Evolutionary conservation across 2,329 filamentous ascomycete species (phyloP).

Genomic region (Rutstroemia sydowiana): DNA sequence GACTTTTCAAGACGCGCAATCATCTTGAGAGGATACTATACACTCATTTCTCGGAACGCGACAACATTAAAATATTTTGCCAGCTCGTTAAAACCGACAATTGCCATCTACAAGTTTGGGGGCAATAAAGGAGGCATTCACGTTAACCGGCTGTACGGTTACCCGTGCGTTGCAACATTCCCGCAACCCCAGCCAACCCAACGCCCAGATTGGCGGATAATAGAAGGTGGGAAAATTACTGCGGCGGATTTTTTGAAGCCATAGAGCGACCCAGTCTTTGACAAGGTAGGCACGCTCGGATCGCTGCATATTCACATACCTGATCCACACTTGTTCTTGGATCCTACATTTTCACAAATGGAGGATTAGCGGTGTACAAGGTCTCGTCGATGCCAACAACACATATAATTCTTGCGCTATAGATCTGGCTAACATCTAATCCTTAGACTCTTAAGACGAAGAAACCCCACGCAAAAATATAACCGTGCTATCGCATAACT

Average conservation of each 20-base stretch:
- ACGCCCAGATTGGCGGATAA: conserved; percentile 26
- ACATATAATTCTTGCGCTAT: conserved; percentile 5
- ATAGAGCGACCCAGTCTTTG: conserved; percentile 4
- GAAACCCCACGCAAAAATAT: background rate
- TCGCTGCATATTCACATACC: conserved; percentile 22
- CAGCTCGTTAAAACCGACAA: background rate
- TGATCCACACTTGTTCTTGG: conserved; percentile 8
- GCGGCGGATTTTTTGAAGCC: conserved; percentile 1
- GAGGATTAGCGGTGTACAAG: conserved; percentile 25
- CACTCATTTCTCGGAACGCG: background rate
- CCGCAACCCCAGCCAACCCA: conserved; percentile 16
- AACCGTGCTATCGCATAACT: background rate
- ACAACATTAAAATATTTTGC: background rate
- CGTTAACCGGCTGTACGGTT: conserved; percentile 22
- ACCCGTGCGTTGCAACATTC: conserved; percentile 25
- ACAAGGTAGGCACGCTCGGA: conserved; percentile 22
- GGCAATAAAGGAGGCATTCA: conserved; percentile 3
- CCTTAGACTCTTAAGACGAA: conserved; percentile 5
- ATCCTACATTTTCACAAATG: conserved; percentile 8
- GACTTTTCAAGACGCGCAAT: background rate
- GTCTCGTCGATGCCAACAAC: conserved; percentile 8
- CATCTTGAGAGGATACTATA: background rate
- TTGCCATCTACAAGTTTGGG: conserved; percentile 1
- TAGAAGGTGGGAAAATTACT: conserved; percentile 16
- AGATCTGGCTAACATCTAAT: conserved; percentile 8